Percentiles rank a stretch among this genome's conserved stretches.
phyloP scores from a whole-genome alignment of 352 stramenopile genomes.

The Phytopythium montanum region DNA sequence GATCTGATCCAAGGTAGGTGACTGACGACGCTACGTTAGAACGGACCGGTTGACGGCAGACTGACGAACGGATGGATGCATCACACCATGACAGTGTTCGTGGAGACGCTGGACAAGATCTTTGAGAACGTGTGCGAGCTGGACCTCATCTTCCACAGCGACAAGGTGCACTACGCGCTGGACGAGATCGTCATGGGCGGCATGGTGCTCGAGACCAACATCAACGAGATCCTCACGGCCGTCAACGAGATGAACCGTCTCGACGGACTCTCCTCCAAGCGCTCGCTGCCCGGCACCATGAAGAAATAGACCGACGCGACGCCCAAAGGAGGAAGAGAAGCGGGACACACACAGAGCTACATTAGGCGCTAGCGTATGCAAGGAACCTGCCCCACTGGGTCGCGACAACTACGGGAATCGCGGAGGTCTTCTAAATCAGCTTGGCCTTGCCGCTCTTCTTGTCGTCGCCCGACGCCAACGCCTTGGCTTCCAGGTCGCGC shows the following conservation, averaged over 20 bases:
- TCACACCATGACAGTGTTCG: constrained; percentile 78
- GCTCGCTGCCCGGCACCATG: constrained; percentile 63
- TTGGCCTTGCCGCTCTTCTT: constrained; percentile 50
- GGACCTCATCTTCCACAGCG: constrained; percentile 99
- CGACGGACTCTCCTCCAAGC: constrained; percentile 80
- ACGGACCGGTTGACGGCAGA: no score
- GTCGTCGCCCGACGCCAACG: constrained; percentile 22
- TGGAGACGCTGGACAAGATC: constrained; percentile 97
- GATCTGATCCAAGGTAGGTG: constrained; percentile 98
- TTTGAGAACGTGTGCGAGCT: constrained; percentile 99
- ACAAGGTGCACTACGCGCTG: constrained; percentile 96
- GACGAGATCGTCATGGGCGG: constrained; percentile 99
- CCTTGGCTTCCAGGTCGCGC: constrained; percentile 46
- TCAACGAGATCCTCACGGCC: constrained; percentile 95
- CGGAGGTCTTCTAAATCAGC: constrained; percentile 48
- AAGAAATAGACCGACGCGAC: constrained; percentile 46
- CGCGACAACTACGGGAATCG: not conserved
- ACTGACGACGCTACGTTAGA: not conserved
- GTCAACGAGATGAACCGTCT: constrained; percentile 97
- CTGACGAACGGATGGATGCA: no score
- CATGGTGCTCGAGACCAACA: constrained; percentile 99
- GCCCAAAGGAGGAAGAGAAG: no score
- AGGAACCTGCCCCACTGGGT: no score
- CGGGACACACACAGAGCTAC: not conserved
- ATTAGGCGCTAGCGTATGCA: not conserved